Percentiles rank a stretch among this genome's conserved stretches.
These are phyloP conservation scores for Colletotrichum karsti DNA, from an alignment of 2,329 filamentous ascomycete species.

Conservation along the genomic window DNA sequence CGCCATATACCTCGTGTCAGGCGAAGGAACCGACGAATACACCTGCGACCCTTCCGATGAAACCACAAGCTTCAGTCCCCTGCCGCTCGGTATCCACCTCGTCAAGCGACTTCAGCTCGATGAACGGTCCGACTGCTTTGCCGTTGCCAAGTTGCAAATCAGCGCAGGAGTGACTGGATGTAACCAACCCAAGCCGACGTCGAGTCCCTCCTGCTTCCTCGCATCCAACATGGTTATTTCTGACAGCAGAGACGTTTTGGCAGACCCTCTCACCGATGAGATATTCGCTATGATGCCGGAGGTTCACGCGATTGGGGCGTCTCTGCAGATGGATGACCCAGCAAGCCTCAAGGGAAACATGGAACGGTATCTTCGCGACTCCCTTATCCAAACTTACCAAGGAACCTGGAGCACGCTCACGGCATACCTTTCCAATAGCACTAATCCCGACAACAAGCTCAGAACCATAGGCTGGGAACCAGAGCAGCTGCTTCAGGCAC, in stretches of 20 bases:
- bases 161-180: not conserved
- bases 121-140: not conserved
- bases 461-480: not conserved
- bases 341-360: fast-evolving
- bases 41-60: not conserved
- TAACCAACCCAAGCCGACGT: fast-evolving
- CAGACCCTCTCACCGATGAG: not conserved
- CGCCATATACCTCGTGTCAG: fast-evolving
- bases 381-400: not conserved
- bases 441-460: fast-evolving
- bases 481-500: not conserved
- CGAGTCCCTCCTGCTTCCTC: not conserved
- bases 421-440: fast-evolving
- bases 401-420: not conserved
- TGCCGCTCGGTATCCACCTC: not conserved
- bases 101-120: fast-evolving
- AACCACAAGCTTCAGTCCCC: not conserved
- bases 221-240: not conserved
- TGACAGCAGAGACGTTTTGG: fast-evolving
- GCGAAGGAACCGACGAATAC: fast-evolving
- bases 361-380: not conserved
- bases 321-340: not conserved
- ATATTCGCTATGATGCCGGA: not conserved
- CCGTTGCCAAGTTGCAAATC: not conserved
- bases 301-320: not conserved